Conservation (phyloP, 306 rosid species). For the Chamaecrista fasciculata region DNA sequence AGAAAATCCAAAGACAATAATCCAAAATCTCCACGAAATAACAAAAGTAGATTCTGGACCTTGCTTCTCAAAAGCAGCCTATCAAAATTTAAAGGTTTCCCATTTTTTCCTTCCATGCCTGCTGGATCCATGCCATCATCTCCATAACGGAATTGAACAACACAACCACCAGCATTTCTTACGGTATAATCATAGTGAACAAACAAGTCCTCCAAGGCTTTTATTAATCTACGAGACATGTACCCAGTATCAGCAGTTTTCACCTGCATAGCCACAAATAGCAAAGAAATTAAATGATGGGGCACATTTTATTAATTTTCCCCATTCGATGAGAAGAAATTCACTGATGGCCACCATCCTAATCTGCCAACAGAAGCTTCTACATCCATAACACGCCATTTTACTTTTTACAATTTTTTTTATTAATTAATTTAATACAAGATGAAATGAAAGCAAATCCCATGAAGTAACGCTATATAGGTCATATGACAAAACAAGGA, state of each 20-base stretch:
- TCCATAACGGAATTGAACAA: slow-evolving; percentile 87
- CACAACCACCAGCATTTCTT: slow-evolving; percentile 68
- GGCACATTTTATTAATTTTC: background rate
- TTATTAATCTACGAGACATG: slow-evolving; percentile 91
- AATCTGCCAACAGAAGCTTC: slow-evolving; percentile 5
- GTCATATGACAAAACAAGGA: background rate
- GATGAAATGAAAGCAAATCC: background rate
- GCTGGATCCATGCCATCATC: slow-evolving; percentile 99
- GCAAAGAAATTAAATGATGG: slow-evolving; percentile 15
- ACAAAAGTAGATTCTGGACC: slow-evolving; percentile 44
- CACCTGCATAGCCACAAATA: slow-evolving; percentile 54
- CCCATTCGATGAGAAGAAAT: slow-evolving; percentile 6
- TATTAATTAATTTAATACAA: background rate
- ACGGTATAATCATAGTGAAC: slow-evolving; percentile 85
- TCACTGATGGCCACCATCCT: slow-evolving; percentile 11
- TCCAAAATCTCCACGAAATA: slow-evolving; percentile 21
- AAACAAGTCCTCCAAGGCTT: slow-evolving; percentile 80
- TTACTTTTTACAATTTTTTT: background rate
- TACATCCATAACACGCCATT: background rate
- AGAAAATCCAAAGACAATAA: slow-evolving; percentile 2
- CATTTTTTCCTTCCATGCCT: slow-evolving; percentile 84
- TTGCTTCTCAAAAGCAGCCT: slow-evolving; percentile 71
- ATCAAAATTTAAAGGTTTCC: slow-evolving; percentile 82
- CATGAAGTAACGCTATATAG: slow-evolving; percentile 16
- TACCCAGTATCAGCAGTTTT: slow-evolving; percentile 99